Conservation (phyloP, 345 rosid genomes). For the Leavenworthia alabamica region DNA sequence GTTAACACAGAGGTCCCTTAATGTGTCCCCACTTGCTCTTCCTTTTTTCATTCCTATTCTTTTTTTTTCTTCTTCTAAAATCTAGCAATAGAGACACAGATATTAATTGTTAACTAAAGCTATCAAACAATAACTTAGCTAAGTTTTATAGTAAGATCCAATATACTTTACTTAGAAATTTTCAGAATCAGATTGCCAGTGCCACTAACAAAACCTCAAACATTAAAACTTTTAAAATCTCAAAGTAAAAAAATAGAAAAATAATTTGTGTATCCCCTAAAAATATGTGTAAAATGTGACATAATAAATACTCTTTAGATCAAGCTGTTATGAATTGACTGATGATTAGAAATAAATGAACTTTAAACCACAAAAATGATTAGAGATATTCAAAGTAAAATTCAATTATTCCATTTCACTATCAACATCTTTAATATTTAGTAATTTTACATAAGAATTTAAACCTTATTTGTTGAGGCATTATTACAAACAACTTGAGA, state of each 20-base stretch:
- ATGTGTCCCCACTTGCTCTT: slow-evolving; percentile 38
- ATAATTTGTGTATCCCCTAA: no score
- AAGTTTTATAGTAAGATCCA: not conserved
- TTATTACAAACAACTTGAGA: slow-evolving; percentile 18
- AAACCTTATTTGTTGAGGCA: not conserved
- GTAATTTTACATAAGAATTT: not conserved
- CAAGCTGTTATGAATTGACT: slow-evolving; percentile 21
- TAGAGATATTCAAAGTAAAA: slow-evolving; percentile 8
- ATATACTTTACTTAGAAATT: not conserved
- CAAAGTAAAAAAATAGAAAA: no score
- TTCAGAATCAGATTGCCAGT: not conserved
- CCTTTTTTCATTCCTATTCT: slow-evolving; percentile 23
- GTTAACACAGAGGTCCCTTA: slow-evolving; percentile 31
- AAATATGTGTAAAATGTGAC: no score
- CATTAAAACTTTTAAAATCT: not conserved
- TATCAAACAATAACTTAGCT: slow-evolving; percentile 5
- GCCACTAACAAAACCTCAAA: not conserved
- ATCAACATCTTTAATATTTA: not conserved
- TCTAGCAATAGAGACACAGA: slow-evolving; percentile 33
- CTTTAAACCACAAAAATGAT: slow-evolving; percentile 14
- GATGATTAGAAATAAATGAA: slow-evolving; percentile 5
- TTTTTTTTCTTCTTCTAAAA: not conserved
- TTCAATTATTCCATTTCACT: slow-evolving; percentile 22
- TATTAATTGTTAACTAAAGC: slow-evolving; percentile 2
- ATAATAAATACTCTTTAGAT: slow-evolving; percentile 17